Evolutionary conservation across 495 filamentous ascomycete species (phyloP).

Genomic region (Aspergillus diversus): DNA sequence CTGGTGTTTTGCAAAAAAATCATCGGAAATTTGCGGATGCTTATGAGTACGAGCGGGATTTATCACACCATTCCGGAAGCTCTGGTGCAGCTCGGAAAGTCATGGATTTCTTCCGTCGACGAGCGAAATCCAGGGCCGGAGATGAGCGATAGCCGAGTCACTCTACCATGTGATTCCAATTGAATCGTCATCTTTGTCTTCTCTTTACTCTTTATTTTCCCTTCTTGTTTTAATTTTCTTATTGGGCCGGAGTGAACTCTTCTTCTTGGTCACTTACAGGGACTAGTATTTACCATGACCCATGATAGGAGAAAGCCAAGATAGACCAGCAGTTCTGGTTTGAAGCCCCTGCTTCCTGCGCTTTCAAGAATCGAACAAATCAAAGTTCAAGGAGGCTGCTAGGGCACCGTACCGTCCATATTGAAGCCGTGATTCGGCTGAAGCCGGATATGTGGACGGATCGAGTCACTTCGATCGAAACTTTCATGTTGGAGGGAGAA

Average conservation of each 20-base stretch:
- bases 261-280: constrained; percentile 13
- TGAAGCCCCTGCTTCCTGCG: constrained; percentile 19
- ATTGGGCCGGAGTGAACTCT: constrained; percentile 8
- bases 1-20: constrained; percentile 76
- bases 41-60: constrained; percentile 76
- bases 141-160: constrained; percentile 49
- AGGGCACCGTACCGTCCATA: constrained; percentile 14
- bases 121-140: constrained; percentile 74
- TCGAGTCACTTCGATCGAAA: constrained; percentile 21
- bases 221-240: constrained; percentile 13
- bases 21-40: constrained; percentile 84
- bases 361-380: constrained; percentile 17
- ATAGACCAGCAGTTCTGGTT: constrained; percentile 21
- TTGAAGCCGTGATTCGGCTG: constrained; percentile 15
- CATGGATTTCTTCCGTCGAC: constrained; percentile 96
- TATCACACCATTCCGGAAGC: constrained; percentile 73
- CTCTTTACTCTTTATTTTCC: constrained; percentile 11
- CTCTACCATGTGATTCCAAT: constrained; percentile 2
- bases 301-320: constrained; percentile 13
- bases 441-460: constrained; percentile 24
- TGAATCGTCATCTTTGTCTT: constrained; percentile 1
- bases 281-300: constrained; percentile 9
- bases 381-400: constrained; percentile 20
- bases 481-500: constrained; percentile 31
- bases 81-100: constrained; percentile 85